A percentile compares a stretch with the other conserved stretches of the same genome.
These are phyloP conservation scores for Paecilomyces formosus DNA, from an alignment of 2,329 filamentous ascomycete genomes.

Conservation along the genomic window DNA sequence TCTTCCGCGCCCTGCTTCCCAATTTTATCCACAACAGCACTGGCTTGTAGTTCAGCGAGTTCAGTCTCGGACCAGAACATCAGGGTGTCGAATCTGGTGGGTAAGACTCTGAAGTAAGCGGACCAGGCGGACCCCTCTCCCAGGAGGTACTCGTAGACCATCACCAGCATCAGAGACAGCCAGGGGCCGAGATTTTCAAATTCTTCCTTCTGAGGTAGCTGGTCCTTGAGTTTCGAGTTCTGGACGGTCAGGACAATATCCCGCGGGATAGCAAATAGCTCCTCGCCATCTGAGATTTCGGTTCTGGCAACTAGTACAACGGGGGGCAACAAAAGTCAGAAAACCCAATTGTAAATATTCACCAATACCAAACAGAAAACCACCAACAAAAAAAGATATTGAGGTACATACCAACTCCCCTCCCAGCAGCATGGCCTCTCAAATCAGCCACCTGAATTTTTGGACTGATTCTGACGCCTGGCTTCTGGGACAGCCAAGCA, in stretches of 20 bases:
- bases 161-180: constrained; percentile 62
- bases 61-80: constrained; percentile 81
- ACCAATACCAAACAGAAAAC: constrained; percentile 7
- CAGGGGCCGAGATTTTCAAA: constrained; percentile 45
- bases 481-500: constrained; percentile 47
- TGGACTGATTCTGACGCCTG: constrained; percentile 47
- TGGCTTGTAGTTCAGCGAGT: constrained; percentile 65
- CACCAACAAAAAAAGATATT: constrained; percentile 6
- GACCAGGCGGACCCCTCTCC: constrained; percentile 62
- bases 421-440: constrained; percentile 47
- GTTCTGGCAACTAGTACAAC: constrained; percentile 55
- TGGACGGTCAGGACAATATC: constrained; percentile 61
- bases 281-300: constrained; percentile 66
- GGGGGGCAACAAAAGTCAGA: neutral
- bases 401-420: constrained; percentile 53
- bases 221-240: constrained; percentile 60
- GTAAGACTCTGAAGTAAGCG: constrained; percentile 70
- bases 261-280: constrained; percentile 74
- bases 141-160: constrained; percentile 67
- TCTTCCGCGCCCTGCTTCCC: constrained; percentile 64
- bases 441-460: constrained; percentile 55
- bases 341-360: neutral
- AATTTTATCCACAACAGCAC: constrained; percentile 67
- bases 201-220: constrained; percentile 43
- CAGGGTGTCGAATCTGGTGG: constrained; percentile 66